Percentiles rank a stretch among this genome's conserved stretches.
Evolutionary conservation across 2,329 filamentous ascomycete genomes (phyloP).

Genomic region (Fusarium sp.): DNA sequence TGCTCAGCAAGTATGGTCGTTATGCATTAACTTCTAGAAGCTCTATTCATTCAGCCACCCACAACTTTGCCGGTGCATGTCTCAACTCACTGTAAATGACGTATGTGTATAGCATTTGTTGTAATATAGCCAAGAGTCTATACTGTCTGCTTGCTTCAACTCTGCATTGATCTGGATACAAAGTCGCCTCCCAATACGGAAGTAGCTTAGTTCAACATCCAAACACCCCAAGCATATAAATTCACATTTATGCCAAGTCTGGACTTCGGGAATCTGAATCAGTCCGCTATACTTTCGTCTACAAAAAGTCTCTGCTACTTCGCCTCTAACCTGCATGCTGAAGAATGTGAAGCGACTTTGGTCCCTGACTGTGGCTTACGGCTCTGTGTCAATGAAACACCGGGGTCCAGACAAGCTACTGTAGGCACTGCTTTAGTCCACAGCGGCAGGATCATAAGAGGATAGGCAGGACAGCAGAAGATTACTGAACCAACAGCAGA

Average conservation of each 20-base stretch:
- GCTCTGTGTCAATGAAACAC: neutral
- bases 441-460: slow-evolving; percentile 1
- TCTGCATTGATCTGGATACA: neutral
- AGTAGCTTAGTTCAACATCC: neutral
- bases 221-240: neutral
- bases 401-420: slow-evolving; percentile 20
- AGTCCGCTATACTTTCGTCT: neutral
- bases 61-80: neutral
- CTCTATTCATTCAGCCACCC: neutral
- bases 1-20: neutral
- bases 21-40: neutral
- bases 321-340: slow-evolving; percentile 3
- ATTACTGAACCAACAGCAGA: slow-evolving; percentile 25
- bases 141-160: neutral
- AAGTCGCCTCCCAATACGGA: neutral
- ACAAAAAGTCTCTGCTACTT: slow-evolving; percentile 4
- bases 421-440: slow-evolving; percentile 18
- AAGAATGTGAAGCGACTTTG: neutral
- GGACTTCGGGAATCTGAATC: neutral
- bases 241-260: neutral
- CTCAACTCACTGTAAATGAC: neutral
- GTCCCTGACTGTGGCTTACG: slow-evolving; percentile 4
- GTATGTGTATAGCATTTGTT: neutral
- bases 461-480: neutral
- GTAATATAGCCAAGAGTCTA: neutral